These are phyloP conservation scores for Penicillium griseofulvum DNA, from an alignment of 2,329 filamentous ascomycete genomes.

Conservation along the genomic window DNA sequence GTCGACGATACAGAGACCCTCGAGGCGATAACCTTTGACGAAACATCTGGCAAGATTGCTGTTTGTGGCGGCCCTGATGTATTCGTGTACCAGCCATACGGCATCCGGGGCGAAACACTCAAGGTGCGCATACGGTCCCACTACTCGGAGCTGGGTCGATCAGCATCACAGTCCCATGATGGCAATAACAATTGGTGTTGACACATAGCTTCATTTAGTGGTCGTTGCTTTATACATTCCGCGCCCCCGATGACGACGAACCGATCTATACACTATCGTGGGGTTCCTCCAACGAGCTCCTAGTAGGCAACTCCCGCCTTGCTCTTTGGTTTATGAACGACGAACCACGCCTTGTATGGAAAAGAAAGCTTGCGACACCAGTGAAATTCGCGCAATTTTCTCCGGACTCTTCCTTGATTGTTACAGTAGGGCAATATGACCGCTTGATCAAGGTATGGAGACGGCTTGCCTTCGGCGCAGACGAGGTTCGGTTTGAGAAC, in stretches of 20 bases:
- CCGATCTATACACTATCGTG: conserved; percentile 69
- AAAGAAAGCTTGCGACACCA: conserved; percentile 67
- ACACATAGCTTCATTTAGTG: conserved; percentile 41
- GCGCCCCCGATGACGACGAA: conserved; percentile 45
- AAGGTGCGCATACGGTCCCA: conserved; percentile 57
- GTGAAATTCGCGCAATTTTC: conserved; percentile 75
- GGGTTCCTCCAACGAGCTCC: conserved; percentile 80
- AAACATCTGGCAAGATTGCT: conserved; percentile 80
- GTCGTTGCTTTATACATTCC: conserved; percentile 56
- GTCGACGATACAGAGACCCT: conserved; percentile 69
- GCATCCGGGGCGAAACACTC: conserved; percentile 65
- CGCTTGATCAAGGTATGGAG: conserved; percentile 90
- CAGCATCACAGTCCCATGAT: not conserved
- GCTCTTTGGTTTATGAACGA: conserved; percentile 64
- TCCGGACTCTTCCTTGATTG: conserved; percentile 82
- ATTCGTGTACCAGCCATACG: conserved; percentile 75
- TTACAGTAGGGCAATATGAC: conserved; percentile 75
- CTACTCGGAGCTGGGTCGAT: conserved; percentile 12
- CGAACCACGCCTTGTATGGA: conserved; percentile 61
- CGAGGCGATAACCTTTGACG: conserved; percentile 76
- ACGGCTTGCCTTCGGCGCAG: conserved; percentile 75
- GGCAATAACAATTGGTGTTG: not conserved
- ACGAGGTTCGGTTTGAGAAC: conserved; percentile 84
- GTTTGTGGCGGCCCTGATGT: conserved; percentile 65
- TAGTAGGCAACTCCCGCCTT: conserved; percentile 70